These are phyloP conservation scores for Moesziomyces sp. DNA, from an alignment of 1,284 basidiomycete genomes.

Conservation along the genomic window DNA sequence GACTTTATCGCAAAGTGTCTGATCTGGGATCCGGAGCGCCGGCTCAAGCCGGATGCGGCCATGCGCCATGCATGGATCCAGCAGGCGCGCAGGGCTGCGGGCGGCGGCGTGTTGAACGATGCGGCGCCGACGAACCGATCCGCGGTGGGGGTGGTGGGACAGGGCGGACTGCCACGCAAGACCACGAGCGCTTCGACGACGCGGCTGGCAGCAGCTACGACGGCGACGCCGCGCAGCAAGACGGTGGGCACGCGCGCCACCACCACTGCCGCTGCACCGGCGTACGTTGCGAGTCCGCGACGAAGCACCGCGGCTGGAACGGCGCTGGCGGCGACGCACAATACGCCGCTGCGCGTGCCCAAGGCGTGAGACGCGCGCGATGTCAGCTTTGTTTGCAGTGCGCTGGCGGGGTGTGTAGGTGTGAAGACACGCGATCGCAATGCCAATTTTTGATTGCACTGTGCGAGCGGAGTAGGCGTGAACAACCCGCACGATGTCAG, in stretches of 20 bases:
- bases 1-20: slow-evolving; percentile 91
- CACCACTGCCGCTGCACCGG: background rate
- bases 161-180: slow-evolving; percentile 9
- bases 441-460: too few species aligned
- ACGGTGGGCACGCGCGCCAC: slow-evolving; percentile 6
- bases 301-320: slow-evolving; percentile 15
- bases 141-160: background rate
- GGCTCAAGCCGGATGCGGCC: slow-evolving; percentile 92
- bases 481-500: too few species aligned
- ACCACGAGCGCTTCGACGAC: background rate
- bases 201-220: background rate
- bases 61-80: slow-evolving; percentile 67
- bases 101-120: slow-evolving; percentile 10
- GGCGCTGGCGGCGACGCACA: slow-evolving; percentile 2
- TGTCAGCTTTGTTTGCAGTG: too few species aligned
- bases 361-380: background rate
- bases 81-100: slow-evolving; percentile 20
- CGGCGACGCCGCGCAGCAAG: slow-evolving; percentile 15
- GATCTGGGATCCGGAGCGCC: slow-evolving; percentile 95
- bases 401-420: too few species aligned
- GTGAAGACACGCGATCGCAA: too few species aligned
- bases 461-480: too few species aligned
- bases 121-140: background rate
- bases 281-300: slow-evolving; percentile 17
- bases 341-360: slow-evolving; percentile 6